These are phyloP conservation scores for Fomitopsis pulvina DNA, from an alignment of 768 basidiomycete genomes.

Conservation along the genomic window DNA sequence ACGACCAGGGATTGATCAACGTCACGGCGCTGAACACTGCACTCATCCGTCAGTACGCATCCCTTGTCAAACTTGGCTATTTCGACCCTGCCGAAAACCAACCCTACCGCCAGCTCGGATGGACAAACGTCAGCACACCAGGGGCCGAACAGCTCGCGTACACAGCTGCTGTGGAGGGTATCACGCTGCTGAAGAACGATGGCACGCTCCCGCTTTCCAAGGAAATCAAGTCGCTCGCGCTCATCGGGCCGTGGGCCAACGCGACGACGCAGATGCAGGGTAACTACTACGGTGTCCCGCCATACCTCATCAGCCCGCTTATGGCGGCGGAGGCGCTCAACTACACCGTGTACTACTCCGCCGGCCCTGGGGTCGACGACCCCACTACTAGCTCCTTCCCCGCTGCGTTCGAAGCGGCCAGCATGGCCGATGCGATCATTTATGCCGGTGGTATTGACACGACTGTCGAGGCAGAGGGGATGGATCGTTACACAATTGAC, in stretches of 20 bases:
- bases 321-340: slow-evolving; percentile 42
- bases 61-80: slow-evolving; percentile 51
- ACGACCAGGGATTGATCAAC: slow-evolving; percentile 41
- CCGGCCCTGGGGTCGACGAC: slow-evolving; percentile 34
- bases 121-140: slow-evolving; percentile 42
- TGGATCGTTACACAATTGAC: slow-evolving; percentile 40
- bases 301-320: slow-evolving; percentile 49
- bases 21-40: slow-evolving; percentile 37
- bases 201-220: slow-evolving; percentile 46
- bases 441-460: slow-evolving; percentile 51
- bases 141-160: slow-evolving; percentile 42
- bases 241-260: slow-evolving; percentile 55
- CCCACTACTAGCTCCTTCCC: slow-evolving; percentile 33
- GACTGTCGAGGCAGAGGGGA: slow-evolving; percentile 39
- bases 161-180: slow-evolving; percentile 45
- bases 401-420: slow-evolving; percentile 44
- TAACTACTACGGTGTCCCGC: slow-evolving; percentile 48
- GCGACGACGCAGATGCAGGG: slow-evolving; percentile 53
- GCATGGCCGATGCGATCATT: slow-evolving; percentile 41
- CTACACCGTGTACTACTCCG: slow-evolving; percentile 36
- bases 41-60: slow-evolving; percentile 42
- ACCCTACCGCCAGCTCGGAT: slow-evolving; percentile 44
- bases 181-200: slow-evolving; percentile 61
- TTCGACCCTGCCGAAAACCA: slow-evolving; percentile 46
- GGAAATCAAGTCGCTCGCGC: slow-evolving; percentile 41